Conservation (phyloP, 345 rosid genomes). For the Moricandia arvensis region DNA sequence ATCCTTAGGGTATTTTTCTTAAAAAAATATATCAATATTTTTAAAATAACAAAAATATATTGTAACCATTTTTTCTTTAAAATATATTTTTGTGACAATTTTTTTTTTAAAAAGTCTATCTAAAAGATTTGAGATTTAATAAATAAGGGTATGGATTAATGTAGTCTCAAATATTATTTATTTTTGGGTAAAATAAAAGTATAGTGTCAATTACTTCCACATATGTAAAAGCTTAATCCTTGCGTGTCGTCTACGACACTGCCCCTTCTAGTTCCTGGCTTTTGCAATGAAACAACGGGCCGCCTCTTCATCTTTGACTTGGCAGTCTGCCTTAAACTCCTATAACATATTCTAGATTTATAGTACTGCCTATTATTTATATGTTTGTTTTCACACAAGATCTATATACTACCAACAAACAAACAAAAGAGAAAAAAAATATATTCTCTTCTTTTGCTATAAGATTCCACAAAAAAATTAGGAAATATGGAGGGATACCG, state of each 20-base stretch:
- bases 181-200: too few relatives aligned
- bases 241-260: conserved; percentile 40
- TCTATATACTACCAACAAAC: conserved; percentile 1
- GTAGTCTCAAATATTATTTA: too few relatives aligned
- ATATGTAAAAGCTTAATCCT: conserved; percentile 11
- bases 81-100: too few relatives aligned
- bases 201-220: not conserved
- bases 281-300: conserved; percentile 29
- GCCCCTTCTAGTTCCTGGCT: not conserved
- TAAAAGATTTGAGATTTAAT: too few relatives aligned
- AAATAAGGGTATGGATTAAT: too few relatives aligned
- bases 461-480: not conserved
- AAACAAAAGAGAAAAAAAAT: not conserved
- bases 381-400: conserved; percentile 14
- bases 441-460: not conserved
- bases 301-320: conserved; percentile 38
- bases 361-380: not conserved
- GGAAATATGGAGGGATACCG: conserved; percentile 28
- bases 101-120: too few relatives aligned
- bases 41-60: too few relatives aligned
- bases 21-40: too few relatives aligned
- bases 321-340: conserved; percentile 25
- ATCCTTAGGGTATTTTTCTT: too few relatives aligned
- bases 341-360: conserved; percentile 17
- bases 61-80: too few relatives aligned